Evolutionary conservation across 805 yeast genomes (phyloP), one percentile per base, ranked within the genome.

Genomic region (Hanseniaspora mollemarum): DNA sequence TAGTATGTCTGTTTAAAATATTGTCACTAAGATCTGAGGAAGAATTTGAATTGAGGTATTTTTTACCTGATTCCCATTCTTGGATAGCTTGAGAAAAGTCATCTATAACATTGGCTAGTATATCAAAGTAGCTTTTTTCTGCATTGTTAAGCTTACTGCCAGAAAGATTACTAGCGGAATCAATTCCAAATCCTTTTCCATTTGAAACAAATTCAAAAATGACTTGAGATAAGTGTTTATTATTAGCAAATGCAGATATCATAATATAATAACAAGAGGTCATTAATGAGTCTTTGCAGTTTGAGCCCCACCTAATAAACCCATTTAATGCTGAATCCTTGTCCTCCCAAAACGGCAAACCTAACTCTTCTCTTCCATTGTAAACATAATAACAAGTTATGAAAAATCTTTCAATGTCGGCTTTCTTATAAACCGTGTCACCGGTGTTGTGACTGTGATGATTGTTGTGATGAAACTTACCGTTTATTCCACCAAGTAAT

Each of bases 321-420:
- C 95, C 96, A 59, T 77, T 72, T 1, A 86, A 70, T 52, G 80
- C 79, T 13, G 81, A 75, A 49, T 74, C 78, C 18, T 75, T 68
- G 55, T 82, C 85, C 12, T 65, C 62, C 94, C 95, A 88, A 59
- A 85, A 83, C 12, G 67, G 65, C 1, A 71, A 59, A 13, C 83
- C 74, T 7, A 80, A 66, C 0, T 73, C 72, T 0, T 80, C 77
- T 52, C 94, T 71, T 16, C 75, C 71, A 25, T 74, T 68, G 62
- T 82, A 87, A 7, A 86, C 71, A 61, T 75, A 83, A 39, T 80
- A 81, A 53, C 86, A 71, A 2, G 90, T 74, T 55, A 88, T 61
- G 60, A 86, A 88, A 59, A 90, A 85, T 54, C 95, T 72, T 62
- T 92, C 98, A 35, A 92, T 67, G 56, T 92, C 96, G 0, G 90